Evolutionary conservation across 768 basidiomycete genomes (phyloP).

Genomic region (Amanita phalloides): DNA sequence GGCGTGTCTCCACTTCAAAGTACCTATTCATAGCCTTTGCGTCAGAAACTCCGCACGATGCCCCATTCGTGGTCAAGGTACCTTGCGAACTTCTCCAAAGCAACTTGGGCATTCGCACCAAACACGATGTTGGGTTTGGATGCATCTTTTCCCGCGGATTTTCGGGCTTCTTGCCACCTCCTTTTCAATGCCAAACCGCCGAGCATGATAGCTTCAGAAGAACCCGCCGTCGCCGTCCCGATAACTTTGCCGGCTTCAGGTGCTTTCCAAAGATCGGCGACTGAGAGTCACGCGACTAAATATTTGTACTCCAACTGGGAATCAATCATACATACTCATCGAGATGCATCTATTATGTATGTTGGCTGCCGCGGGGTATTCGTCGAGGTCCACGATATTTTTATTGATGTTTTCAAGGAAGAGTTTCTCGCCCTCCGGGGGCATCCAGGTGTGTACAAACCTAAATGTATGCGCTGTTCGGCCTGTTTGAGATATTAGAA

Average conservation of each 20-base stretch:
- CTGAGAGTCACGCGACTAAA: constrained; percentile 13
- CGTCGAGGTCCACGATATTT: constrained; percentile 58
- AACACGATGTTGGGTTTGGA: constrained; percentile 50
- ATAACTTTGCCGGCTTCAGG: constrained; percentile 43
- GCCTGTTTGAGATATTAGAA: neutral
- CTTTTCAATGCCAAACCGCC: constrained; percentile 63
- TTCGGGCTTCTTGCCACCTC: constrained; percentile 53
- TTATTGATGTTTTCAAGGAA: constrained; percentile 56
- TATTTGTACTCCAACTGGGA: neutral
- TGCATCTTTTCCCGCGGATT: constrained; percentile 44
- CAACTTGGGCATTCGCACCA: constrained; percentile 53
- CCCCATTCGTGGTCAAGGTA: constrained; percentile 6
- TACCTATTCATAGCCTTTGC: constrained; percentile 21
- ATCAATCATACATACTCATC: constrained; percentile 30
- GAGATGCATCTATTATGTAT: constrained; percentile 46
- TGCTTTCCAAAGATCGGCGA: constrained; percentile 56
- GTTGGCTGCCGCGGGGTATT: constrained; percentile 46
- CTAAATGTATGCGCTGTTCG: constrained; percentile 12
- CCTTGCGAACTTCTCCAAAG: constrained; percentile 57
- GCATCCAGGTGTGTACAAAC: constrained; percentile 51
- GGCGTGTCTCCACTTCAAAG: constrained; percentile 51
- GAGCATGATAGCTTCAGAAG: constrained; percentile 60
- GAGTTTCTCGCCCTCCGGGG: constrained; percentile 39
- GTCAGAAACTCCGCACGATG: neutral
- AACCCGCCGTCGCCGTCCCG: constrained; percentile 56